Base-by-base conservation (phyloP, 108 stramenopile genomes). In the Cyclotella distinguenda region DNA sequence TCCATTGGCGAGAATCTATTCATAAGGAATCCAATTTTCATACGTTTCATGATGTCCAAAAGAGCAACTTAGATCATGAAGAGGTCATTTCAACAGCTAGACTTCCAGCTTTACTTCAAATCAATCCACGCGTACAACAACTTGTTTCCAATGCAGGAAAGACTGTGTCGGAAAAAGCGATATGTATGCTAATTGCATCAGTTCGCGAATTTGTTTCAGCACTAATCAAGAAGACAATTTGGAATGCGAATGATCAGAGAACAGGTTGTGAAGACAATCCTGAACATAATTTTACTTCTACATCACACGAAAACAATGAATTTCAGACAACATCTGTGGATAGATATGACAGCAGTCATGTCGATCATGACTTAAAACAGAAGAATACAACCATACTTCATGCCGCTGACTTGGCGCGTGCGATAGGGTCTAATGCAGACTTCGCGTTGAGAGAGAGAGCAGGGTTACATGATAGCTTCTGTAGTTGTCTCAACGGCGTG, bases 101-200 rank as follows among this genome's bases (percentile, higher is more conserved):
- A 47, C 69, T 88, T 43, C 90, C 90, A 13, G 90, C 86, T 21
- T 80, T 85, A 11, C 58, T 91, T 16, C 60, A 72, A 11, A 75
- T 88, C 36, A 84, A 86, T 51, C 85, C 85, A 18, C 49, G 76
- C 36, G 73, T 88, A 4, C 82, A 82, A 38, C 51, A 73, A 45
- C 53, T 67, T 36, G 66, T 62, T 21, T 44, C 77, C 44, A 46
- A 82, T 32, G 45, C 42, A 30, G 72, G 66, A 0, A 58, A 88
- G 77, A 66, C 61, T 28, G 81, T 81, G 18, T 83, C 86, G 8
- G 85, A 91, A 50, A 64, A 84, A 61, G 87, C 90, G 3, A 60
- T 85, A 8, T 91, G 90, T 86, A 63, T 91, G 27, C 30, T 87
- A 57, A 60, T 82, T 33, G 72, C 86, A 27, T 85, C 85, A 16